Evolutionary conservation across 2,329 filamentous ascomycete species (phyloP).

Genomic region (Colletotrichum salicis): DNA sequence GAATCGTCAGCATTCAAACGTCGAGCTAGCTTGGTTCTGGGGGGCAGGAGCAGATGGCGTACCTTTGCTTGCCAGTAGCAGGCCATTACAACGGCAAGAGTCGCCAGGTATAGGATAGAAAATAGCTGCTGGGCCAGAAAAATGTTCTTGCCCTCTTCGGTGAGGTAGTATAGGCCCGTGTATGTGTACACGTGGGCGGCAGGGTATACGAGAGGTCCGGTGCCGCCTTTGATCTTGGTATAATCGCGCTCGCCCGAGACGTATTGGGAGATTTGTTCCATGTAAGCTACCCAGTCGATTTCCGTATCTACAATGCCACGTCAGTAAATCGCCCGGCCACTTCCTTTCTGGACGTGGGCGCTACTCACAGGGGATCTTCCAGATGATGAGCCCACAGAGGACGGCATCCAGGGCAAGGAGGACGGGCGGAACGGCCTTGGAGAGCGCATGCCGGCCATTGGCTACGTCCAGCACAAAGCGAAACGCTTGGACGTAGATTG

Average conservation of each 20-base stretch:
- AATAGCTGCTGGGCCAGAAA: constrained; percentile 86
- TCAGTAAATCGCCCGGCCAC: background rate
- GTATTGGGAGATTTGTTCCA: constrained; percentile 88
- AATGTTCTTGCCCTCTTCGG: constrained; percentile 80
- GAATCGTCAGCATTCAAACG: background rate
- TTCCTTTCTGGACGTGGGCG: background rate
- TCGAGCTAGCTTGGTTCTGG: constrained; percentile 13
- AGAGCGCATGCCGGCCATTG: constrained; percentile 60
- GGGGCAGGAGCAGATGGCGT: constrained; percentile 29
- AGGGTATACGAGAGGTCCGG: constrained; percentile 94
- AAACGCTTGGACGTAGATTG: constrained; percentile 24
- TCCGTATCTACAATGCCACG: constrained; percentile 77
- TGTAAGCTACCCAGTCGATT: constrained; percentile 97
- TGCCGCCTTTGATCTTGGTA: constrained; percentile 83
- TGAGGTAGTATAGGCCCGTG: constrained; percentile 80
- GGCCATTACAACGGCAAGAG: constrained; percentile 79
- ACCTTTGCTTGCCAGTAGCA: constrained; percentile 83
- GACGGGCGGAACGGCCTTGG: constrained; percentile 63
- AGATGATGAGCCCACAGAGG: constrained; percentile 79
- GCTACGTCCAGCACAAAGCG: constrained; percentile 53
- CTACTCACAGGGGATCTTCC: constrained; percentile 82
- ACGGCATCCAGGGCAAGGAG: constrained; percentile 77
- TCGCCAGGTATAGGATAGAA: constrained; percentile 79
- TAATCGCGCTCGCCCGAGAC: constrained; percentile 90
- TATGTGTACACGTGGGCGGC: constrained; percentile 95